Evolutionary conservation across 768 basidiomycete genomes (phyloP), one percentile per base, ranked within the genome.

Genomic region (Tylopilus vinaceipallidus): DNA sequence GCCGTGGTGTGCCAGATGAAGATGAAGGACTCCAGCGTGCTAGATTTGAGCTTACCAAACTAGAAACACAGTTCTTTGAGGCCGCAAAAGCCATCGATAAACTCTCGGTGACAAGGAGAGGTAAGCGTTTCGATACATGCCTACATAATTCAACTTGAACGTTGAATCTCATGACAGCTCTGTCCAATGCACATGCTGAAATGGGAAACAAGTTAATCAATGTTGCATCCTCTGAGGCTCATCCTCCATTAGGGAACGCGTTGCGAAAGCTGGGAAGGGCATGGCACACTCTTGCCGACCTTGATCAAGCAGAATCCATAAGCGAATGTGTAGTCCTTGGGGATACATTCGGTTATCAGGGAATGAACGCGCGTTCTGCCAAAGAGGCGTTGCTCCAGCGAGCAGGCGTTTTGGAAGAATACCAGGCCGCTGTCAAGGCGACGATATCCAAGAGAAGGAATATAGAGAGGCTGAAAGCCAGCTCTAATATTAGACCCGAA

Each of bases 321-420:
- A 93, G 88, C 59, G 95, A 98, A 76, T 92, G 91, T 58, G 91
- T 98, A 24, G 86, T 98, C 36, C 71, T 99, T 23, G 95, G 94
- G n/a, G 97, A 99, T 69, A 87, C 92, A 0, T 73, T 98, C 45
- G 93, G 93, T 2, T 99, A 99, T 69, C 95, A 98, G 68, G 91
- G 94, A 17, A 77, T 95, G 72, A 98, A 99, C 62, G 93, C 97
- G n/a, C 80, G 88, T 38, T 91, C 95, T 17, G 97, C 97, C 2
- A 98, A 97, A 67, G 93, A 95, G 67, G 95, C 97, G 0, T 71
- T 98, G 9, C 79, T 84, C 45, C 91, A 94, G 75, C 85, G 97
- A 10, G 91, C 92, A 0, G 81, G 82, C 8, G 91, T 97, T 10
- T 73, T 98, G 52, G 95, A 98, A 62, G 97, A 98, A 67, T 91